A percentile compares a stretch with the other conserved stretches of the same genome.
Evolutionary conservation across 164 flowering plant species (phyloP).

Genomic region (Kalanchoe fedtschenkoi): DNA sequence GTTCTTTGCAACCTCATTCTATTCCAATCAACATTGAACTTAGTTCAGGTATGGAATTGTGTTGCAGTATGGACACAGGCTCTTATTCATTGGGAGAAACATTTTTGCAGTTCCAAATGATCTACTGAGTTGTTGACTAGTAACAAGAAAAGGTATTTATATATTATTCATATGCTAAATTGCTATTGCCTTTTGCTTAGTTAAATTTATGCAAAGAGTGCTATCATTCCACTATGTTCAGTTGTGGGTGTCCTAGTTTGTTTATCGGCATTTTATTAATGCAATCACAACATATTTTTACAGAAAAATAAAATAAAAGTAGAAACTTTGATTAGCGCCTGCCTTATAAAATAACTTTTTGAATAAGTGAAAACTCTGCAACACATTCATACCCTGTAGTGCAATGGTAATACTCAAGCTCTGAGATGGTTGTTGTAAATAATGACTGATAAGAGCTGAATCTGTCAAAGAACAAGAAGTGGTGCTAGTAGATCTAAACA

Average conservation of each 20-base stretch:
- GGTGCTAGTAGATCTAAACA: background rate
- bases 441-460: background rate
- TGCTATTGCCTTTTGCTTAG: background rate
- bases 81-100: slow-evolving; percentile 43
- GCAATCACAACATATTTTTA: background rate
- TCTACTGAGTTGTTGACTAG: slow-evolving; percentile 20
- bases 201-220: background rate
- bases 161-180: background rate
- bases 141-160: slow-evolving; percentile 32
- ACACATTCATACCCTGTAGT: background rate
- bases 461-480: background rate
- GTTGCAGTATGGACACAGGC: slow-evolving; percentile 22
- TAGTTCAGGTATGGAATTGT: slow-evolving; percentile 35
- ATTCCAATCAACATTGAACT: background rate
- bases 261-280: background rate
- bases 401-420: background rate
- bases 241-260: too few species aligned
- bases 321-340: too few species aligned
- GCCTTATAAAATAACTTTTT: background rate
- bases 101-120: slow-evolving; percentile 38
- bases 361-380: background rate
- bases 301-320: background rate
- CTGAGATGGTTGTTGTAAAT: background rate
- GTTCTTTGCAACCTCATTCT: background rate
- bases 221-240: too few species aligned